Percentiles rank a stretch among this genome's conserved stretches.
Conservation (phyloP, 495 filamentous ascomycete genomes). For the Corynascus novoguineensis region DNA sequence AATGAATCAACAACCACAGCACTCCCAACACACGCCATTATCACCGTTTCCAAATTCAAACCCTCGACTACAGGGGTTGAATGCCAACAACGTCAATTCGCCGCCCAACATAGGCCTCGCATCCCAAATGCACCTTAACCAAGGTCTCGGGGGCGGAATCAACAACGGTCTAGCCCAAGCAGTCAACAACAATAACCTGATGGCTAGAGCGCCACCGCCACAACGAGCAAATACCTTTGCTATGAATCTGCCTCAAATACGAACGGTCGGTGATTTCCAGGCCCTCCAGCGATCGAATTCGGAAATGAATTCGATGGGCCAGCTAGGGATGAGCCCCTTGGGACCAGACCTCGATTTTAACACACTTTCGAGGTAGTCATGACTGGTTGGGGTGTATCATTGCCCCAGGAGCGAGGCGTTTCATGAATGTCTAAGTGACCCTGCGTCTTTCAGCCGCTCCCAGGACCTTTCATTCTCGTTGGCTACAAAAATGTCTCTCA, state of each 20-base stretch:
- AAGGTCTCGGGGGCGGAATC: conserved; percentile 30
- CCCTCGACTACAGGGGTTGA: conserved; percentile 34
- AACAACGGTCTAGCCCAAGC: conserved; percentile 20
- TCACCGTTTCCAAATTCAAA: conserved; percentile 31
- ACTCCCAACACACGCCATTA: conserved; percentile 28
- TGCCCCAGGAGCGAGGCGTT: not conserved
- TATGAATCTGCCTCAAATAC: conserved; percentile 34
- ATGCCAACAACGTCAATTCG: conserved; percentile 26
- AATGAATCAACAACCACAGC: conserved; percentile 34
- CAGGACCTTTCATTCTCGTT: conserved; percentile 12
- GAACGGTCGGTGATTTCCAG: conserved; percentile 45
- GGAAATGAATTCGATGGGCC: conserved; percentile 35
- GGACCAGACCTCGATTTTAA: conserved; percentile 34
- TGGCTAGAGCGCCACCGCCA: conserved; percentile 33
- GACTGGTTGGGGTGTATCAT: conserved; percentile 2
- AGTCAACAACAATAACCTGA: conserved; percentile 29
- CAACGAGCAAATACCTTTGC: conserved; percentile 41
- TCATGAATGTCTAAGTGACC: too few relatives aligned
- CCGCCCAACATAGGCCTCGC: conserved; percentile 25
- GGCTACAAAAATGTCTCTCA: conserved; percentile 2
- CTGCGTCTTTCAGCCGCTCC: too few relatives aligned
- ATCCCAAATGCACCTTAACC: conserved; percentile 31
- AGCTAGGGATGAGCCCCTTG: conserved; percentile 32
- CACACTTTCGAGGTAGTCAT: conserved; percentile 28
- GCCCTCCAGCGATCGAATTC: conserved; percentile 41